phyloP scores from a whole-genome alignment of 176 grass and related monocot genomes.

The Calamus simplicifolius region DNA sequence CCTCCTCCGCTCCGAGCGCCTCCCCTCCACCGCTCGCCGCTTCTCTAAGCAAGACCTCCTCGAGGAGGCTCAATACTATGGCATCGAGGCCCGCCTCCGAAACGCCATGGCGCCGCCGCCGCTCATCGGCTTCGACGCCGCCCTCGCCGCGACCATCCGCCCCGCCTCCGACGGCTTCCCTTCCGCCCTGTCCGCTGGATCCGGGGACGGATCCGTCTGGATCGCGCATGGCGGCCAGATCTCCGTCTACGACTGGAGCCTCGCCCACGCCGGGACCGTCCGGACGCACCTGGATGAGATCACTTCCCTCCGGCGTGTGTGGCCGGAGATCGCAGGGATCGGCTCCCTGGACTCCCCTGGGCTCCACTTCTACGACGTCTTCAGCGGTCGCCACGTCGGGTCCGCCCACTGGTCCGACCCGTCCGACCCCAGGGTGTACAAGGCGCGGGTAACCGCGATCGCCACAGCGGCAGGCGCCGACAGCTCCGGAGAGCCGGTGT shows the following conservation, averaged over 20 bases:
- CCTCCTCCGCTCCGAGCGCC: slow-evolving; percentile 37
- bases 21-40: slow-evolving; percentile 18
- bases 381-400: slow-evolving; percentile 43
- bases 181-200: slow-evolving; percentile 49
- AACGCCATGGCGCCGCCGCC: slow-evolving; percentile 56
- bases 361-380: slow-evolving; percentile 60
- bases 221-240: slow-evolving; percentile 68
- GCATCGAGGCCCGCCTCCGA: slow-evolving; percentile 41
- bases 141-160: slow-evolving; percentile 33
- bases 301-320: slow-evolving; percentile 44
- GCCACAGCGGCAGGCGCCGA: slow-evolving; percentile 25
- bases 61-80: slow-evolving; percentile 62
- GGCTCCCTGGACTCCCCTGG: slow-evolving; percentile 52
- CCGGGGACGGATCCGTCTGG: slow-evolving; percentile 56
- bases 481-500: slow-evolving; percentile 28
- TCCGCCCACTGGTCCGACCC: slow-evolving; percentile 58
- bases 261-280: slow-evolving; percentile 43
- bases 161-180: slow-evolving; percentile 59
- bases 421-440: slow-evolving; percentile 48
- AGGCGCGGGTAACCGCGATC: slow-evolving; percentile 59
- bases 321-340: slow-evolving; percentile 30
- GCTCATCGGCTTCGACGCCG: slow-evolving; percentile 63
- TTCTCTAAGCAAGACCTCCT: slow-evolving; percentile 39
- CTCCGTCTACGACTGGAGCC: slow-evolving; percentile 44
- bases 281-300: slow-evolving; percentile 61